Conservation (phyloP, 176 grass and related monocot species). For the Oryza punctata region DNA sequence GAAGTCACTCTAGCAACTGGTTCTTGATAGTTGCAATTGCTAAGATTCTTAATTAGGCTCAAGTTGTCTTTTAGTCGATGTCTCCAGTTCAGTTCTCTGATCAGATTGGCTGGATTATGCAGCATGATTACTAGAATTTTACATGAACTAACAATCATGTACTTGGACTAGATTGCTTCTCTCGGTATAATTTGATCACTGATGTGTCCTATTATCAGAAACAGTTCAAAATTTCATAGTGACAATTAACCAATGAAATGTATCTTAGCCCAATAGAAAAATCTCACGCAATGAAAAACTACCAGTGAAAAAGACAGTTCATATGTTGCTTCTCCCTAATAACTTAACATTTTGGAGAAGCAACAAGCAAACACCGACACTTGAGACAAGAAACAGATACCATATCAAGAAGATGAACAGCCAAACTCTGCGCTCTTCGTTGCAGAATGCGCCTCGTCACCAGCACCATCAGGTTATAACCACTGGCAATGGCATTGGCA, state of each 20-base stretch:
- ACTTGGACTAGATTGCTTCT: constrained; percentile 10
- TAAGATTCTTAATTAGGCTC: constrained; percentile 36
- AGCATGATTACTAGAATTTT: not conserved
- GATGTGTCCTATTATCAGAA: not conserved
- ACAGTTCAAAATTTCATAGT: not conserved
- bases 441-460: constrained; percentile 32
- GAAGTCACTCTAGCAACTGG: constrained; percentile 43
- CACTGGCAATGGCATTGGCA: constrained; percentile 61
- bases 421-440: constrained; percentile 43
- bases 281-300: not conserved
- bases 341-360: not conserved
- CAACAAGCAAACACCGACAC: not conserved
- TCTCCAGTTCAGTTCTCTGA: not conserved
- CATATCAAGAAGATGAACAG: constrained; percentile 56
- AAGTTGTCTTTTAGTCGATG: constrained; percentile 13
- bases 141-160: not conserved
- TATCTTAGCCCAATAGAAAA: not conserved
- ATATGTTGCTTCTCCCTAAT: constrained; percentile 1
- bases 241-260: not conserved
- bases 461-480: constrained; percentile 57
- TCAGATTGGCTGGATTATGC: constrained; percentile 21
- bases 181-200: not conserved
- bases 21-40: constrained; percentile 34
- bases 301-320: not conserved
- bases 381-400: constrained; percentile 36